Evolutionary conservation across 2,329 filamentous ascomycete genomes (phyloP), one percentile per base, ranked within the genome.

Genomic region (Rosellinia necatrix): DNA sequence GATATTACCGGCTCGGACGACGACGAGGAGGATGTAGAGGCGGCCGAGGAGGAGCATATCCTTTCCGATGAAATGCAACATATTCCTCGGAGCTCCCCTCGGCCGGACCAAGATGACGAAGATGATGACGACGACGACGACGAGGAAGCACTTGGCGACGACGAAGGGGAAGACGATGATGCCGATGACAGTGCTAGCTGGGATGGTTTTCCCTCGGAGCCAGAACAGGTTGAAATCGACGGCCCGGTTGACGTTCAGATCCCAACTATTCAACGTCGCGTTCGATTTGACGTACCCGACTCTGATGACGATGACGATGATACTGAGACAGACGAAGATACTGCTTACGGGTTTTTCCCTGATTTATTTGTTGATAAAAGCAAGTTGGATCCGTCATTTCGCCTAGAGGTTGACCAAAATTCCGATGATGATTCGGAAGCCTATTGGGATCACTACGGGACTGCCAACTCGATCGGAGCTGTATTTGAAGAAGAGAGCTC

Each of bases 321-420:
- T 2, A 86, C 84, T 49, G 85, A 86, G 47, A 83, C 79, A 3
- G 83, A 87, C 34, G 81, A 85, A 56, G 81, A 86, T 60, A 74
- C 80, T 41, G 81, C 83, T 57, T 83, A 85, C 49, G 64, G 60
- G 60, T 83, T 91, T 61, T 91, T 91, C 59, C 88, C 89, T 1
- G 86, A 92, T 68, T 86, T 93, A 56, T 93, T 93, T 71, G 79
- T 92, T 53, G 85, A 89, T 46, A 88, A 92, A 72, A 88, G 85
- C 67, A 81, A 83, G 13, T 78, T 93, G 4, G 89, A 91, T 64
- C 87, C 88, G 5, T 80, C 81, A 48, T 85, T 93, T 67, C 87
- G 88, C 61, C 82, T 84, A 37, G 86, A 90, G 74, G 88, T 92
- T 61, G 88, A 92, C 68, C 80, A 83, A 60, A 85, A 55, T 15